Conservation (phyloP, 23 red algal species). For the Agarophyton chilense region DNA sequence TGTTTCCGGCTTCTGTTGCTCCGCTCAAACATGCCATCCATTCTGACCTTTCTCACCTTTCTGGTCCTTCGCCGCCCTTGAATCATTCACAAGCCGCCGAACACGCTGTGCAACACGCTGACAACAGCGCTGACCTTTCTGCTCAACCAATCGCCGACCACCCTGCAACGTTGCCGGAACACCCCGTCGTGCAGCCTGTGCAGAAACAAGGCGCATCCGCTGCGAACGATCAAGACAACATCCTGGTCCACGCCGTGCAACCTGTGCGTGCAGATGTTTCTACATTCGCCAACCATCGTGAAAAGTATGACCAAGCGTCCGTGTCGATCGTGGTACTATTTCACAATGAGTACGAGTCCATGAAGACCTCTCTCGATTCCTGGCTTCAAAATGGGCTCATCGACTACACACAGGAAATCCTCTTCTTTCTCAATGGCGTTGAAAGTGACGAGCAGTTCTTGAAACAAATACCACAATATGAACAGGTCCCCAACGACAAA, state of each 20-base stretch:
- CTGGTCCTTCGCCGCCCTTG: not conserved
- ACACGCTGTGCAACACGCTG: not conserved
- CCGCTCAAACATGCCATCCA: not conserved
- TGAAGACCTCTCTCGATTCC: slow-evolving; percentile 41
- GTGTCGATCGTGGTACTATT: slow-evolving; percentile 69
- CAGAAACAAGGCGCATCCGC: not conserved
- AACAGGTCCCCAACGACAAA: slow-evolving; percentile 42
- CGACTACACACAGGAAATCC: slow-evolving; percentile 56
- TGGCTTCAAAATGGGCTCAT: slow-evolving; percentile 69
- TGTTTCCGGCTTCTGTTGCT: not conserved
- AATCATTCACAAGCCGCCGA: not conserved
- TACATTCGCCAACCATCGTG: not conserved
- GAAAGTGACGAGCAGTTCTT: slow-evolving; percentile 7
- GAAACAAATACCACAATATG: not conserved
- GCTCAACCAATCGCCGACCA: not conserved
- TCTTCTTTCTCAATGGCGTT: slow-evolving; percentile 74
- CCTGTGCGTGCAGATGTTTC: slow-evolving; percentile 22
- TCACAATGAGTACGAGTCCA: slow-evolving; percentile 71
- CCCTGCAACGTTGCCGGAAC: not conserved
- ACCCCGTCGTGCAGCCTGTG: not conserved
- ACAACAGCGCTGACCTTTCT: not conserved
- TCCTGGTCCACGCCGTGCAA: not conserved
- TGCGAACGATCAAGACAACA: not conserved
- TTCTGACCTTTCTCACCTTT: too few relatives aligned
- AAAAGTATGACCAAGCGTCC: not conserved